Evolutionary conservation across 2,329 filamentous ascomycete species (phyloP), one percentile per base, ranked within the genome.

Genomic region (Pestalotiopsis sp.): DNA sequence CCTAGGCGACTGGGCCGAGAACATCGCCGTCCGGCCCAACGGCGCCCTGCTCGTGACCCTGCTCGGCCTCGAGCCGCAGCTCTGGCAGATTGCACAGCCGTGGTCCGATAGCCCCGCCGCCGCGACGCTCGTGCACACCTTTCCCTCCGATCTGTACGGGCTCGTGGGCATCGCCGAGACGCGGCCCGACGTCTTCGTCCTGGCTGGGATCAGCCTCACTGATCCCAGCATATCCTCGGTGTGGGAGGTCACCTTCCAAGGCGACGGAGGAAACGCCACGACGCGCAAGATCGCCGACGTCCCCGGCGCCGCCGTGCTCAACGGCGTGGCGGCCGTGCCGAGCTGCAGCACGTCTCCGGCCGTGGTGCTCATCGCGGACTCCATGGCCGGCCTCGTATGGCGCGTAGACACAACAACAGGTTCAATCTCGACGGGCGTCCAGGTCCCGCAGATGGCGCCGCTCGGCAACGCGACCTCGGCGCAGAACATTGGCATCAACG

Each of bases 161-260:
- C 71, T 77, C 5, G 61, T 75, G 20, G 80, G 79, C 36, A 80
- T 81, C 69, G 74, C 76, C 3, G 78, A 81, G 71, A 73, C 74
- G 2, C 64, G 52, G 7, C 66, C 68, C 23, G 75, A 76, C 60
- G 68, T 68, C 4, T 77, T 73, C 45, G 74, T 73, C 52, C 31
- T 76, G 3, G 67, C 75, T 4, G 68, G 69, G 1, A 68, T 66
- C 9, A 20, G 70, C n/a, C 70, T 70, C 68, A 66, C 69, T 5
- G 69, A 72, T 4, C 65, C 70, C 3, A 68, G 70, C 2, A 59
- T 66, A 20, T 68, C 64, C 13, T 64, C 71, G 4, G 56, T 74
- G 14, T 76, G 72, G 75, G 72, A 72, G 20, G 49, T 75, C 2
- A 62, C 70, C 13, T 68, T 76, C 23, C 11, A 7, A 12, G 67